Conservation (phyloP, 2,329 filamentous ascomycete genomes). For the Fusarium zealandicum region DNA sequence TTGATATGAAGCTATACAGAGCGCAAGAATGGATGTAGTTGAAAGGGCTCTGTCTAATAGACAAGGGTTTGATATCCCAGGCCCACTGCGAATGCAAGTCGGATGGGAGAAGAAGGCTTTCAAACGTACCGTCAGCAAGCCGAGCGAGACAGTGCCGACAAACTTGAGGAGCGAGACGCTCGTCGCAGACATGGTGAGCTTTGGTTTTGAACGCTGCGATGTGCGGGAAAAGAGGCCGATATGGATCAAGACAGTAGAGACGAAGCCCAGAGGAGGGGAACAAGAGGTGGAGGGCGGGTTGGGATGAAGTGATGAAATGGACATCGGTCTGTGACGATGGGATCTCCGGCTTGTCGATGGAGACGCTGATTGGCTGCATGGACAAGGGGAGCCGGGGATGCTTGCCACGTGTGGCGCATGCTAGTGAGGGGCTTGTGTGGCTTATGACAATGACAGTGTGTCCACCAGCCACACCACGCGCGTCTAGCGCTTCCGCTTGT, state of each 20-base stretch:
- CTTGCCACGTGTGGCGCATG: constrained; percentile 14
- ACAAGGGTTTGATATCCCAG: constrained; percentile 17
- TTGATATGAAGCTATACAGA: neutral
- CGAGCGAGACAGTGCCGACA: constrained; percentile 87
- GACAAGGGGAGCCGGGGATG: constrained; percentile 11
- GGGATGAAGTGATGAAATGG: constrained; percentile 27
- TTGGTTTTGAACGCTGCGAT: neutral
- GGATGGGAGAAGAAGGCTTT: neutral
- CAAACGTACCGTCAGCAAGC: constrained; percentile 80
- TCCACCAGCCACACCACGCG: neutral
- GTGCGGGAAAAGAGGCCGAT: neutral
- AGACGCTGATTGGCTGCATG: constrained; percentile 18
- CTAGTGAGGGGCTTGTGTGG: constrained; percentile 2
- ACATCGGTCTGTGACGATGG: constrained; percentile 29
- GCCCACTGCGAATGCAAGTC: neutral
- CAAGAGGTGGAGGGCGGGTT: constrained; percentile 8
- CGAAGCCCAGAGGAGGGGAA: constrained; percentile 7
- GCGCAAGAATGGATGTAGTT: neutral
- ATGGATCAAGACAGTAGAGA: neutral
- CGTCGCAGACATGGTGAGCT: constrained; percentile 65
- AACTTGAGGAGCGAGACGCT: constrained; percentile 86
- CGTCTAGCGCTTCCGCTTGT: constrained; percentile 27
- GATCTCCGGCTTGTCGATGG: constrained; percentile 10
- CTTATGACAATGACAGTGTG: no score
- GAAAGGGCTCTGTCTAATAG: neutral